These are phyloP conservation scores for Leishmania martiniquensis DNA, from an alignment of 208 protist species.

Conservation along the genomic window DNA sequence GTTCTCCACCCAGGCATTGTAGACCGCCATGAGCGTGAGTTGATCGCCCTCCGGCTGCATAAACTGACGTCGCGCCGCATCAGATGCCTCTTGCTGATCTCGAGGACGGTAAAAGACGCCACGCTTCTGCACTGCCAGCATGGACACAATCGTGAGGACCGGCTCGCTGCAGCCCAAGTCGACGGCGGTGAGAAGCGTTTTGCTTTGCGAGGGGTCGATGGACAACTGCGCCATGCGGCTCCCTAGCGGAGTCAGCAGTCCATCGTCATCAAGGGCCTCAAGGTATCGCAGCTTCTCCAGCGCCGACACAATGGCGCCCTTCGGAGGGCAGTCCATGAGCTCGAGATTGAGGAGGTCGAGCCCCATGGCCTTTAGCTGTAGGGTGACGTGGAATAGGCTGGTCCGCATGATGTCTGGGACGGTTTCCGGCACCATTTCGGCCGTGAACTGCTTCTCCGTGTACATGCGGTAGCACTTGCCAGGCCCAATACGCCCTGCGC, in stretches of 20 bases:
- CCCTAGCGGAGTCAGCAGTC: conserved; percentile 97
- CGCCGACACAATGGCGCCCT: conserved; percentile 95
- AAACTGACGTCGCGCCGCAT: conserved; percentile 97
- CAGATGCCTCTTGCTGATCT: conserved; percentile 92
- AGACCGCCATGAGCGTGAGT: conserved; percentile 97
- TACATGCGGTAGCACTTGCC: conserved; percentile 98
- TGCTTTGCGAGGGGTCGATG: conserved; percentile 98
- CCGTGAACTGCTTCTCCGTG: conserved; percentile 95
- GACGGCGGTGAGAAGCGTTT: conserved; percentile 97
- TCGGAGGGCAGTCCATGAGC: conserved; percentile 98
- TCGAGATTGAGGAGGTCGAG: conserved; percentile 97
- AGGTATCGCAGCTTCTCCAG: conserved; percentile 97
- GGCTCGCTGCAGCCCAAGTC: conserved; percentile 98
- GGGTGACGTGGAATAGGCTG: conserved; percentile 97
- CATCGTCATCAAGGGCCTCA: conserved; percentile 98
- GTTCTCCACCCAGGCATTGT: conserved; percentile 90
- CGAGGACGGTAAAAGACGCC: conserved; percentile 93
- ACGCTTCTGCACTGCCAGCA: conserved; percentile 95
- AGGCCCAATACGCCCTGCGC: conserved; percentile 96
- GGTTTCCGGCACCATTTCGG: conserved; percentile 95
- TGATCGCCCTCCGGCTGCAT: conserved; percentile 97
- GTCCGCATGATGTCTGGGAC: conserved; percentile 99
- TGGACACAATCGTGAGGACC: conserved; percentile 98
- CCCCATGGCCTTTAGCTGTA: conserved; percentile 98
- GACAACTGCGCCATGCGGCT: conserved; percentile 99